Evolutionary conservation across 2,329 filamentous ascomycete species (phyloP).

Genomic region (Xylariaceae sp.): DNA sequence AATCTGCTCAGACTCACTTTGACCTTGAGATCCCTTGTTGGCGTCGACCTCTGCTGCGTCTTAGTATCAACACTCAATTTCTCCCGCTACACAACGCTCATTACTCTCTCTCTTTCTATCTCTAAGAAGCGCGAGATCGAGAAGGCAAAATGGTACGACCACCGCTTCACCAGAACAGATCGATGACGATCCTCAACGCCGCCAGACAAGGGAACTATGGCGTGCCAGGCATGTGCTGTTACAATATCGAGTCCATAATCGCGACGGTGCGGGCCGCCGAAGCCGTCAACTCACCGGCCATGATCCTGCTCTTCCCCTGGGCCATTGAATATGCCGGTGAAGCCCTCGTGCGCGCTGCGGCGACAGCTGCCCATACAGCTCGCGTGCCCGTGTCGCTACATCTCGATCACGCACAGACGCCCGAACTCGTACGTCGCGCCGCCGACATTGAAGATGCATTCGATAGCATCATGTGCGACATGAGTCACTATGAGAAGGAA

Average conservation of each 20-base stretch:
- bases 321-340: constrained; percentile 60
- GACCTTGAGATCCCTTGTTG: too few species aligned
- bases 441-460: constrained; percentile 56
- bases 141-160: constrained; percentile 33
- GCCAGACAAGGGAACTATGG: constrained; percentile 52
- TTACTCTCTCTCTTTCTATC: not conserved
- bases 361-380: constrained; percentile 51
- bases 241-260: constrained; percentile 66
- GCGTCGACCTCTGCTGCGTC: too few species aligned
- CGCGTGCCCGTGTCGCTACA: constrained; percentile 57
- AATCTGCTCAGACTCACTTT: too few species aligned
- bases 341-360: constrained; percentile 50
- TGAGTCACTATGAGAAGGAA: constrained; percentile 66
- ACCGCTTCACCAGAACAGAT: constrained; percentile 43
- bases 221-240: constrained; percentile 57
- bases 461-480: constrained; percentile 72
- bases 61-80: too few species aligned
- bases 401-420: constrained; percentile 61
- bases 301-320: constrained; percentile 72
- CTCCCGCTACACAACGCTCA: too few species aligned
- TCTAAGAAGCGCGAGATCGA: not conserved
- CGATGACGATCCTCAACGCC: constrained; percentile 52
- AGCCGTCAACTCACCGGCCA: constrained; percentile 59
- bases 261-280: constrained; percentile 65
- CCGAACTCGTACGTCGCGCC: constrained; percentile 55